These are phyloP conservation scores for Vishniacozyma victoriae DNA, from an alignment of 768 basidiomycete genomes.

Conservation along the genomic window DNA sequence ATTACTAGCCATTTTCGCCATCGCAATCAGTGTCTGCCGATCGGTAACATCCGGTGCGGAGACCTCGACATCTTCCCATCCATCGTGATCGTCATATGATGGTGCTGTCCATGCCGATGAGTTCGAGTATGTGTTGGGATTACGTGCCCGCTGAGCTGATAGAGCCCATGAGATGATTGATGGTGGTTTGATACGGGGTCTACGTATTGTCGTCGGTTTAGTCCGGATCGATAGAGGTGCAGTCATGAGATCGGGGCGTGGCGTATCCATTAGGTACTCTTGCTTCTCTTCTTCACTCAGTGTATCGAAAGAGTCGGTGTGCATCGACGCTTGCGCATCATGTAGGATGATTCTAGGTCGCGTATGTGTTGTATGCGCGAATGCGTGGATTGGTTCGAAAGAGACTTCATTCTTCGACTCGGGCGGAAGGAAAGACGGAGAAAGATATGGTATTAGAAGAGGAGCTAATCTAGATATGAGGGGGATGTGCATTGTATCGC, in stretches of 20 bases:
- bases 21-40: conserved; percentile 63
- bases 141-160: conserved; percentile 8
- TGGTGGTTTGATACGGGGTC: conserved; percentile 30
- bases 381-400: conserved; percentile 42
- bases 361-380: conserved; percentile 17
- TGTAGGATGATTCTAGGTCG: conserved; percentile 29
- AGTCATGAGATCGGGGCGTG: conserved; percentile 1
- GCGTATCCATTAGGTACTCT: conserved; percentile 8
- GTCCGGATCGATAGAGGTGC: conserved; percentile 28
- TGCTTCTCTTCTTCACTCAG: conserved; percentile 4
- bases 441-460: conserved; percentile 20
- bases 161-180: conserved; percentile 32
- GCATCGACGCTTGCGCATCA: conserved; percentile 7
- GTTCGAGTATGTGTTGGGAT: background rate
- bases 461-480: conserved; percentile 23
- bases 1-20: conserved; percentile 87
- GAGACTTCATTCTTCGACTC: conserved; percentile 7
- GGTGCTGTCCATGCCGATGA: conserved; percentile 27
- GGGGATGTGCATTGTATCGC: conserved; percentile 35
- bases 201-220: conserved; percentile 23
- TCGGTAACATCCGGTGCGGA: conserved; percentile 65
- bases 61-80: conserved; percentile 65
- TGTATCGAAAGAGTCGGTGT: conserved; percentile 1
- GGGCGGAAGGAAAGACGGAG: conserved; percentile 4
- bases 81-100: conserved; percentile 27